Conservation (phyloP, 2,329 filamentous ascomycete genomes). For the Orbilia brochopaga region DNA sequence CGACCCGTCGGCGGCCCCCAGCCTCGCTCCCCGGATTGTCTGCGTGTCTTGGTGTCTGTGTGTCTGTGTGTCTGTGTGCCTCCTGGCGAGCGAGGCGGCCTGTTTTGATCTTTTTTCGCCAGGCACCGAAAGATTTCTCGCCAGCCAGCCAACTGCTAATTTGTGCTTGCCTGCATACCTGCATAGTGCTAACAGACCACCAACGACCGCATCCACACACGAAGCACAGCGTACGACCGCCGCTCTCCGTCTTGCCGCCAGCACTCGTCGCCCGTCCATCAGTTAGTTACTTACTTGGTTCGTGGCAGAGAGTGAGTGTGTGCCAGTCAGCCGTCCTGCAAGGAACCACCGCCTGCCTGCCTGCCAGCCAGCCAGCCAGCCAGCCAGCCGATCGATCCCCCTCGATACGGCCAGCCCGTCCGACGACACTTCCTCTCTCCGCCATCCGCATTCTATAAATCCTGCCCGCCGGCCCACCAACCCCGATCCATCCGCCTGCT, state of each 20-base stretch:
- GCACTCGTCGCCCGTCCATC: too few species aligned
- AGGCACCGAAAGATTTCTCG: constrained; percentile 41
- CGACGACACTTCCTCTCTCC: background rate
- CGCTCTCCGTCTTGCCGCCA: too few species aligned
- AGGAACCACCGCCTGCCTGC: constrained; percentile 23
- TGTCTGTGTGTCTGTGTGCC: background rate
- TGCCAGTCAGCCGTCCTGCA: constrained; percentile 27
- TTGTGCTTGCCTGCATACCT: too few species aligned
- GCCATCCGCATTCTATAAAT: constrained; percentile 1
- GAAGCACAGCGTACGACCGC: too few species aligned
- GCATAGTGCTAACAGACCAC: too few species aligned
- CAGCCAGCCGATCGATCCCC: constrained; percentile 28
- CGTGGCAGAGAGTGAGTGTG: too few species aligned
- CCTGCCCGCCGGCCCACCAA: background rate
- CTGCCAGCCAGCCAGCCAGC: constrained; percentile 21
- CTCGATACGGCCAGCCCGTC: constrained; percentile 13
- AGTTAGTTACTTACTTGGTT: too few species aligned
- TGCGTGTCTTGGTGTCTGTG: background rate
- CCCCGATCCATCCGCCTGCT: background rate
- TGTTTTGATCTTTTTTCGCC: constrained; percentile 36
- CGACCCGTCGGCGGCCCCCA: background rate
- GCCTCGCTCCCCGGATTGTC: background rate
- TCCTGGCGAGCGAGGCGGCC: background rate
- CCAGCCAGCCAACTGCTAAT: constrained; percentile 25
- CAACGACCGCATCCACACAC: too few species aligned